Base-by-base conservation (phyloP, 257 asterid genomes). In the Plectranthus barbatus region DNA sequence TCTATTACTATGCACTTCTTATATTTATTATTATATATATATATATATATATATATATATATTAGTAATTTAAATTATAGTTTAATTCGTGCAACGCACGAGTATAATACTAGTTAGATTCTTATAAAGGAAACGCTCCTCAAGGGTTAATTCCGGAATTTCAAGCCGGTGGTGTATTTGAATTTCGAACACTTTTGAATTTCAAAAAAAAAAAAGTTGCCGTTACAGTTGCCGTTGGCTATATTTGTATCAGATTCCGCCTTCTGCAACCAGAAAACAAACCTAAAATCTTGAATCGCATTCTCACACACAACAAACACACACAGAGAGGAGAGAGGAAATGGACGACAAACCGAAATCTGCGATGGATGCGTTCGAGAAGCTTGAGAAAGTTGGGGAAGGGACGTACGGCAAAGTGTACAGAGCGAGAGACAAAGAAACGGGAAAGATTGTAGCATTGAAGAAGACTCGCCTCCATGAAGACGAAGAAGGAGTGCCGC, bases 401-500 rank as follows among this genome's bases (percentile, higher is more conserved):
- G 97, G 97, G 5, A 90, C 97, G 9, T 91, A 87, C 50, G 97
- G 99, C 0, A 92, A 90, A 67, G 99, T 92, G 37, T 92, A 92
- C 80, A 65, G 99, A 72, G 99, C 97, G 17, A 76, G 88, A 51
- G 99, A 92, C 84, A 86, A 83, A 70, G 86, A 95, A 42, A 92
- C 96, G 1, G 99, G 97, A 5, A 82, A 82, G 29, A 92, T 92
- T 10, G 99, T 92, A 0, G 99, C 97, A 7, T 64, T 92, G 49
- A 92, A 92, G 84, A 92, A 92, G 59, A 92, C 99, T 1, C 94
- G 97, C 55, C 99, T 92, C 54, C 91, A 80, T 12, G 99, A 92
- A 69, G 97, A 92, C 64, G 96, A 92, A 56, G 97, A 92, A 78
- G 99, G 99, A 14, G 99, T 92, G 15, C 99, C 99, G 0, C 94